Conservation (phyloP, 768 basidiomycete genomes). For the Boletus speciosus region DNA sequence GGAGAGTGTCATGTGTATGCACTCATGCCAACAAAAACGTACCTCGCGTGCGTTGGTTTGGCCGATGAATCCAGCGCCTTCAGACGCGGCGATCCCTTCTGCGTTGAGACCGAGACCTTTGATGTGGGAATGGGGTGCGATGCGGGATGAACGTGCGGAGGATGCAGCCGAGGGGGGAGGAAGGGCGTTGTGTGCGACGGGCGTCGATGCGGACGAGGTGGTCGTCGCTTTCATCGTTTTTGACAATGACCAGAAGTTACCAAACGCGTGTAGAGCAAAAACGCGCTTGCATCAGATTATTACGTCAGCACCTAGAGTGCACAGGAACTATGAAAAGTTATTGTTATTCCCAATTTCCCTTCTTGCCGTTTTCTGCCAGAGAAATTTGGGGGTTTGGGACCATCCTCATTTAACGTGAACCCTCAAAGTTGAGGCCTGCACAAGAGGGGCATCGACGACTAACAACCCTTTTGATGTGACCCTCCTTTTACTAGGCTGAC, state of each 20-base stretch:
- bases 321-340: too few species aligned
- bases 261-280: not conserved
- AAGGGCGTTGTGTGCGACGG: slow-evolving; percentile 70
- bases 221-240: slow-evolving; percentile 38
- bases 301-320: too few species aligned
- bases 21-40: slow-evolving; percentile 5
- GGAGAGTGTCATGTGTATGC: too few species aligned
- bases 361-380: too few species aligned
- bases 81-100: slow-evolving; percentile 73
- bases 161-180: slow-evolving; percentile 63
- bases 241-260: not conserved
- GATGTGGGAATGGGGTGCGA: slow-evolving; percentile 93
- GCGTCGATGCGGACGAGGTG: slow-evolving; percentile 46
- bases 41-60: slow-evolving; percentile 91
- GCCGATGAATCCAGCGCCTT: slow-evolving; percentile 86
- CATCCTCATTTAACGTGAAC: too few species aligned
- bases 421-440: too few species aligned
- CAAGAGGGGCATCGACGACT: too few species aligned
- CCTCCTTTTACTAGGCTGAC: too few species aligned
- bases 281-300: too few species aligned
- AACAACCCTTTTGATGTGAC: too few species aligned
- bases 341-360: too few species aligned
- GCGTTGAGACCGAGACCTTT: slow-evolving; percentile 88
- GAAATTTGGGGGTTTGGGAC: too few species aligned
- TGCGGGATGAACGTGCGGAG: slow-evolving; percentile 68